Base-by-base conservation (phyloP, 2,329 filamentous ascomycete species). In the Paraconiothyrium brasiliense region DNA sequence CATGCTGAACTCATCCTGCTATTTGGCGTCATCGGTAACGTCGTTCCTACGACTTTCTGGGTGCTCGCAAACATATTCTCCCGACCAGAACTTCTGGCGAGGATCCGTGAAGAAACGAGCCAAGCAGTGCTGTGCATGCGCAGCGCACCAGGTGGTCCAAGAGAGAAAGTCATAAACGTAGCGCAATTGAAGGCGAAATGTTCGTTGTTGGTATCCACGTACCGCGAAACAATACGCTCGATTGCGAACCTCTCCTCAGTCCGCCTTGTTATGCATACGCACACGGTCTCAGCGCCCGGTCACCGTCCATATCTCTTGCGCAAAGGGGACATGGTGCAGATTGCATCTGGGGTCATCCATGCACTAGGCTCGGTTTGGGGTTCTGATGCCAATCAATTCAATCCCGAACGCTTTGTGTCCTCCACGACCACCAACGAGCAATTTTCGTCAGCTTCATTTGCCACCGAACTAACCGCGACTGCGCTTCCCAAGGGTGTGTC, bases 331-430 rank as follows among this genome's bases (percentile, higher is more conserved):
- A 68, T 83, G 8, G 71, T 84, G 9, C 81, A 84, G 64, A 79
- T 84, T 41, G 79, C 81, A 0, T 76, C 76, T 13, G 79, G 80
- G n/a, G 76, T 83, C 11, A 80, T 82, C 37, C 83, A 84, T 59
- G 67, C 70, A 6, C 72, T 79, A 7, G 57, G 65, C 16, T 61
- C 68, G 1, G 76, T 83, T 56, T 84, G 82, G 82, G 82, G 83
- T 3, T 54, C 72, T 7, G 76, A 82, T 49, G 80, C 76, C 4
- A 62, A 63, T 3, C 44, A 57, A 2, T 84, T 84, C 65, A 76
- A 81, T 34, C 75, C 81, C 0, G 14, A 57, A 5, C 78, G 81
- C 3, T 84, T 84, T 67, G 68, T 82, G 0, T 58, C 59, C 14
- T 22, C 34, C 13, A 57, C 55, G 7, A 60, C 56, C n/a, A 49